Evolutionary conservation across 2,329 filamentous ascomycete species (phyloP).

Genomic region (Sordariomycetes sp.): DNA sequence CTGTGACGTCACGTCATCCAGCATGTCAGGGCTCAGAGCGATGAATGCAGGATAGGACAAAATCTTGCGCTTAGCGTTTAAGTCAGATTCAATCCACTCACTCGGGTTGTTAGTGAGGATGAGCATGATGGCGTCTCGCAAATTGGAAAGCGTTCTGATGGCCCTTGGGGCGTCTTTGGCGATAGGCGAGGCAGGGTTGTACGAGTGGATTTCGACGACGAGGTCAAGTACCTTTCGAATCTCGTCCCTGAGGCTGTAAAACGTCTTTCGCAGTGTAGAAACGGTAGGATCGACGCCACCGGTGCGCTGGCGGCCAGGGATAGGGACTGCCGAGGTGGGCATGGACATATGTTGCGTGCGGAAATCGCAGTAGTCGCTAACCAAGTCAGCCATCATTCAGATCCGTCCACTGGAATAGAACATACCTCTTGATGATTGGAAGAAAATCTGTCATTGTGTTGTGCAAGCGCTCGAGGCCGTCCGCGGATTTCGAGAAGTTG

Average conservation of each 20-base stretch:
- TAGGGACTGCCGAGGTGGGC: too few species aligned
- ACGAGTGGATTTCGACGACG: not conserved
- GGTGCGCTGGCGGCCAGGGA: too few species aligned
- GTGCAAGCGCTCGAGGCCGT: too few species aligned
- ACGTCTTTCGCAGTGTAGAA: not conserved
- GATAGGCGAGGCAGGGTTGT: not conserved
- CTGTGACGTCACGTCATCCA: not conserved
- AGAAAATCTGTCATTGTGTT: too few species aligned
- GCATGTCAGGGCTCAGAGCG: not conserved
- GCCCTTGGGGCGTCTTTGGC: not conserved
- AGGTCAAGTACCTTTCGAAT: not conserved
- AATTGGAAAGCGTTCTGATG: not conserved
- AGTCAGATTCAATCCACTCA: constrained; percentile 13
- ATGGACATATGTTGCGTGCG: too few species aligned
- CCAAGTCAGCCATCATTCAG: too few species aligned
- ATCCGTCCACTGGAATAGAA: too few species aligned
- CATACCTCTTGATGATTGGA: too few species aligned
- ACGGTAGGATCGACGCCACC: not conserved
- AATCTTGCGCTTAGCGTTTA: not conserved
- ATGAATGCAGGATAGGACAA: constrained; percentile 1
- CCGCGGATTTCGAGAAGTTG: too few species aligned
- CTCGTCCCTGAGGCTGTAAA: not conserved
- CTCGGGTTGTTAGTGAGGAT: constrained; percentile 13
- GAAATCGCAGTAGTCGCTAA: too few species aligned
- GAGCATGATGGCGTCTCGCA: not conserved